Evolutionary conservation across 805 yeast genomes (phyloP).

Genomic region (Barnettozyma vustinii): DNA sequence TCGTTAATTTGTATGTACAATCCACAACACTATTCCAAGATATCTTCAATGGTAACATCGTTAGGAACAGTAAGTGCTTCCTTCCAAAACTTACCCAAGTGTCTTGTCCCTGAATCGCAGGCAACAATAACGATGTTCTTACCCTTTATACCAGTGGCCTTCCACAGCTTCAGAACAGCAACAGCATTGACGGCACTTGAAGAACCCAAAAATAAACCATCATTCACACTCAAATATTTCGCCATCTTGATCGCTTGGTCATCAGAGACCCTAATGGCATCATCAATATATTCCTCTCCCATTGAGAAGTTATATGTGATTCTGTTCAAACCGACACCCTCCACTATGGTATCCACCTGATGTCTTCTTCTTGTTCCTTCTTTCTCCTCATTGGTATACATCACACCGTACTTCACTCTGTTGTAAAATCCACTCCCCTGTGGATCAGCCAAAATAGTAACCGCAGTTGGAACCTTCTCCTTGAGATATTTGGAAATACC

Average conservation of each 20-base stretch:
- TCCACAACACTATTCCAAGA: conserved; percentile 13
- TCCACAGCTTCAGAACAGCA: conserved; percentile 68
- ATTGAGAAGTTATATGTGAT: conserved; percentile 73
- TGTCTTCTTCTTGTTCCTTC: conserved; percentile 94
- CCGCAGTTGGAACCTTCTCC: conserved; percentile 31
- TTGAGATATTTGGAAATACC: conserved; percentile 80
- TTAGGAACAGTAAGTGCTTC: conserved; percentile 39
- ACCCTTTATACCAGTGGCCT: conserved; percentile 36
- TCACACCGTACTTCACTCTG: conserved; percentile 82
- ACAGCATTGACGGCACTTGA: conserved; percentile 93
- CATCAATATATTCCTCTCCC: conserved; percentile 70
- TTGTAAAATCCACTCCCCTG: conserved; percentile 92
- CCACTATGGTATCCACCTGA: conserved; percentile 92
- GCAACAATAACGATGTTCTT: conserved; percentile 79
- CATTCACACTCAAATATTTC: conserved; percentile 67
- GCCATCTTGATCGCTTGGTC: conserved; percentile 87
- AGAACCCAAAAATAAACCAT: conserved; percentile 88
- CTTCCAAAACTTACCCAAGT: conserved; percentile 90
- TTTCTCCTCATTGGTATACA: conserved; percentile 83
- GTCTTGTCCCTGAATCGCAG: conserved; percentile 91
- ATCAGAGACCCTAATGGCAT: conserved; percentile 74
- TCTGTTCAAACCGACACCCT: conserved; percentile 90
- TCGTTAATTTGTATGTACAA: neutral
- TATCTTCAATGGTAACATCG: conserved; percentile 31
- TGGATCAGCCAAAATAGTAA: conserved; percentile 80